Evolutionary conservation across 2,329 filamentous ascomycete genomes (phyloP), one percentile per base, ranked within the genome.

Genomic region (Nigrograna mackinnonii): DNA sequence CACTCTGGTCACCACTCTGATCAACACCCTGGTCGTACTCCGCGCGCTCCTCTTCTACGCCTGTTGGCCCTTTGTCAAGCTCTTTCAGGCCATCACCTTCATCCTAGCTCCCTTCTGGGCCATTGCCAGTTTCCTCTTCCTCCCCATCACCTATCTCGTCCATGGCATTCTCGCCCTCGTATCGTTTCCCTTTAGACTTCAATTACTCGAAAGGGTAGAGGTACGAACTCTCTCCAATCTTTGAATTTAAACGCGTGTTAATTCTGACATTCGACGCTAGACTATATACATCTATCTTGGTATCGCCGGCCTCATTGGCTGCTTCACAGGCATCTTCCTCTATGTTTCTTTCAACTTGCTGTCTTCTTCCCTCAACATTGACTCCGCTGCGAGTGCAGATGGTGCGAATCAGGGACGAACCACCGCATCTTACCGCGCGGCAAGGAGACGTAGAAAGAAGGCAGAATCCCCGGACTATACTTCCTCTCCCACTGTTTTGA

Each of bases 281-380:
- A 73, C 71, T 6, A 55, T 77, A 32, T 77, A 74, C 58, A 77
- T 79, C 57, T 85, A 78, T 57, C 74, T 91, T 35, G 83, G 83
- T 36, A 78, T 83, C 18, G 89, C 87, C 6, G 77, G 80, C 22
- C 66, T 87, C 14, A 75, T 89, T 39, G 89, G 89, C n/a, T 69
- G 84, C 39, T 37, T 81, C 9, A 72, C 83, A 20, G 88, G 87
- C 38, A 65, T 83, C 37, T 51, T 79, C 14, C 66, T 91, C 32
- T 78, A 81, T 57, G 68, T 81, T 39, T 73, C 76, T 14, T 85
- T 83, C 44, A 73, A 71, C 43, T 58, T 79, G 43, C 64, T 87
- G 39, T 75, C 79, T 4, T 73, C 79, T 2, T 53, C 76, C 2
- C 59, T 79, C 24, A 55, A 60, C 31, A 71, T 84, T 43, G 70